Percentiles rank a stretch among this genome's conserved stretches.
Evolutionary conservation across 1,139 yeast species (phyloP).

Genomic region (Hemisphaericaspora xylofermentans): DNA sequence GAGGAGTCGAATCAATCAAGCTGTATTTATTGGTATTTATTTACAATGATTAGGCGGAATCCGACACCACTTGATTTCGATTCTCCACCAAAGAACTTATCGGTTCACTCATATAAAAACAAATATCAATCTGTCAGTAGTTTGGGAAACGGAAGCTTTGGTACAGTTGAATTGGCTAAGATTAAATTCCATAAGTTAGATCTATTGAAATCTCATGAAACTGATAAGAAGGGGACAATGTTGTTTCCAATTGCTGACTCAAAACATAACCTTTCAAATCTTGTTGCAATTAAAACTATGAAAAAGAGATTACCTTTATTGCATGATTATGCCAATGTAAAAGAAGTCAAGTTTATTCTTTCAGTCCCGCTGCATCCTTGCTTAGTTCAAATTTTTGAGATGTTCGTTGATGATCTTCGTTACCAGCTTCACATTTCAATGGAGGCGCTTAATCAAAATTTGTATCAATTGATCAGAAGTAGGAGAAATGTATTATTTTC

Average conservation of each 20-base stretch:
- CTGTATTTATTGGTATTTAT: background rate
- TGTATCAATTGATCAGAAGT: constrained; percentile 68
- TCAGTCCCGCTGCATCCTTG: constrained; percentile 70
- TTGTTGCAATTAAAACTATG: constrained; percentile 87
- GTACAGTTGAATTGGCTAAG: constrained; percentile 67
- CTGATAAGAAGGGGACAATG: constrained; percentile 41
- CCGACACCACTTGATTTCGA: constrained; percentile 16
- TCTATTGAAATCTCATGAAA: constrained; percentile 13
- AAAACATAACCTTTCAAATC: constrained; percentile 26
- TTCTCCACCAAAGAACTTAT: constrained; percentile 26
- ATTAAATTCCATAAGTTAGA: constrained; percentile 18
- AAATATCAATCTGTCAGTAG: constrained; percentile 52
- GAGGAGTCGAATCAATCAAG: background rate
- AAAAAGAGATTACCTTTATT: constrained; percentile 49
- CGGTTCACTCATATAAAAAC: constrained; percentile 40
- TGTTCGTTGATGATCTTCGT: constrained; percentile 64
- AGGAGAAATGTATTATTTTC: constrained; percentile 55
- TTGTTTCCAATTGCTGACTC: constrained; percentile 45
- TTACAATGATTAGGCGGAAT: constrained; percentile 7
- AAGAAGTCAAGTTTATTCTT: constrained; percentile 73
- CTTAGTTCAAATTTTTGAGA: constrained; percentile 71
- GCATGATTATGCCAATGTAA: constrained; percentile 60
- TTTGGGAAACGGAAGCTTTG: constrained; percentile 80
- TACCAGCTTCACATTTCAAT: constrained; percentile 74
- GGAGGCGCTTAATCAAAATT: constrained; percentile 85